A percentile compares a stretch with the other conserved stretches of the same genome.
These are phyloP conservation scores for Tetragonia tetragonoides DNA, from an alignment of 148 eudicot genomes.

Conservation along the genomic window DNA sequence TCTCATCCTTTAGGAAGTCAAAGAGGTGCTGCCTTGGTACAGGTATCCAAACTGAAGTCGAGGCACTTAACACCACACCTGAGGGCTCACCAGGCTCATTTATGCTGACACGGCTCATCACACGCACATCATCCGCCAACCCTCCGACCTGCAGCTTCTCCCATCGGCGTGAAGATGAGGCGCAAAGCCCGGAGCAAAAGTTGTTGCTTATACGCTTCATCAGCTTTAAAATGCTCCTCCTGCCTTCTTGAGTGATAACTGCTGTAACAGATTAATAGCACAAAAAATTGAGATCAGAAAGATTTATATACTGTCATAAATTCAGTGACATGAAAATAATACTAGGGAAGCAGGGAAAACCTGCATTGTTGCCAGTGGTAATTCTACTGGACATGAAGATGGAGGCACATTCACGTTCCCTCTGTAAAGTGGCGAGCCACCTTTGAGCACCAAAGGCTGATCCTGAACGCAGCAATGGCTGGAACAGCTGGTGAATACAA, in stretches of 20 bases:
- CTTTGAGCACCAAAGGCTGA: conserved; percentile 70
- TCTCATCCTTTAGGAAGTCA: conserved; percentile 45
- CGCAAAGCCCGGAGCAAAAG: conserved; percentile 45
- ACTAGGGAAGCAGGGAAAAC: conserved; percentile 14
- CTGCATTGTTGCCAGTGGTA: conserved; percentile 37
- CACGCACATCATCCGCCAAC: conserved; percentile 38
- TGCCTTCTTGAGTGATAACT: conserved; percentile 39
- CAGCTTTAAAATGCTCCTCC: conserved; percentile 48
- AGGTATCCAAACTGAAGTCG: conserved; percentile 59
- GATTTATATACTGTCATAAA: neutral
- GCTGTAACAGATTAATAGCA: conserved; percentile 1
- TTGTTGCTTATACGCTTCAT: conserved; percentile 45
- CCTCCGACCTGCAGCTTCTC: conserved; percentile 33
- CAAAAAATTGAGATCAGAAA: neutral
- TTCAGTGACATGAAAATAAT: neutral
- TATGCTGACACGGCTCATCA: conserved; percentile 48
- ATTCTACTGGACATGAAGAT: conserved; percentile 33
- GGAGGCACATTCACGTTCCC: conserved; percentile 53
- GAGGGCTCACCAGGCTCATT: conserved; percentile 58
- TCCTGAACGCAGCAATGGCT: conserved; percentile 61
- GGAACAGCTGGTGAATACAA: conserved; percentile 44
- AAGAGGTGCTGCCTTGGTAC: conserved; percentile 42
- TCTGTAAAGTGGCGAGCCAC: conserved; percentile 63
- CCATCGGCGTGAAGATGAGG: conserved; percentile 41
- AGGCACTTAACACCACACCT: conserved; percentile 52